These are phyloP conservation scores for Phalaenopsis equestris DNA, from an alignment of 106 monocot species.

Conservation along the genomic window DNA sequence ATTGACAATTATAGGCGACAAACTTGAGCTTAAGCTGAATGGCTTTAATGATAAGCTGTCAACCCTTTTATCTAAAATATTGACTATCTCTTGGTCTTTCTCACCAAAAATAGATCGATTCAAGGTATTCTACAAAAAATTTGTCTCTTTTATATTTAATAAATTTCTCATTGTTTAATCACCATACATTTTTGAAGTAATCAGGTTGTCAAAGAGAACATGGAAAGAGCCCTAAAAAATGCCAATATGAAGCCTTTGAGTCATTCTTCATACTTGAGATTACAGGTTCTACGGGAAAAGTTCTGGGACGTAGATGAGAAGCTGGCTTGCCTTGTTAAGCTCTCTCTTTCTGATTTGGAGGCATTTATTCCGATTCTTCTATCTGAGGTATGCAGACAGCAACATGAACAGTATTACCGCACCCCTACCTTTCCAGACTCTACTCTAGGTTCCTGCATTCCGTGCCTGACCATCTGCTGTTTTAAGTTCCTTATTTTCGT, in stretches of 20 bases:
- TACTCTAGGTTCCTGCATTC: not conserved
- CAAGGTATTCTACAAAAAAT: constrained; percentile 35
- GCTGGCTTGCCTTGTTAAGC: constrained; percentile 41
- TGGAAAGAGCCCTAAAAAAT: constrained; percentile 82
- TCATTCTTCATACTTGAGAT: constrained; percentile 82
- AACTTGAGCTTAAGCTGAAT: constrained; percentile 77
- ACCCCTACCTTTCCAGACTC: not conserved
- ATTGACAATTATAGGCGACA: constrained; percentile 59
- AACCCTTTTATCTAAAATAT: constrained; percentile 57
- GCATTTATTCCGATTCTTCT: constrained; percentile 61
- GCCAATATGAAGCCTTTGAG: constrained; percentile 81
- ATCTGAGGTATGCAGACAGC: constrained; percentile 56
- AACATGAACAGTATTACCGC: not conserved
- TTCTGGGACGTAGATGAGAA: constrained; percentile 91
- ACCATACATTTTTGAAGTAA: not conserved
- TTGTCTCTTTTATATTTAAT: not conserved
- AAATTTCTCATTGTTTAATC: not conserved
- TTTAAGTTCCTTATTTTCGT: too few species aligned
- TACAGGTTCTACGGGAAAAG: constrained; percentile 63
- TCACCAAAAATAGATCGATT: constrained; percentile 68
- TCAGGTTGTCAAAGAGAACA: constrained; percentile 90
- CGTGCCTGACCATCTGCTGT: not conserved
- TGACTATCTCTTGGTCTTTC: constrained; percentile 45
- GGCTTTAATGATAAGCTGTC: constrained; percentile 93
- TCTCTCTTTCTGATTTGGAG: constrained; percentile 55